Conservation (phyloP, 2,329 filamentous ascomycete species). For the Thermothelomyces thermophilus region DNA sequence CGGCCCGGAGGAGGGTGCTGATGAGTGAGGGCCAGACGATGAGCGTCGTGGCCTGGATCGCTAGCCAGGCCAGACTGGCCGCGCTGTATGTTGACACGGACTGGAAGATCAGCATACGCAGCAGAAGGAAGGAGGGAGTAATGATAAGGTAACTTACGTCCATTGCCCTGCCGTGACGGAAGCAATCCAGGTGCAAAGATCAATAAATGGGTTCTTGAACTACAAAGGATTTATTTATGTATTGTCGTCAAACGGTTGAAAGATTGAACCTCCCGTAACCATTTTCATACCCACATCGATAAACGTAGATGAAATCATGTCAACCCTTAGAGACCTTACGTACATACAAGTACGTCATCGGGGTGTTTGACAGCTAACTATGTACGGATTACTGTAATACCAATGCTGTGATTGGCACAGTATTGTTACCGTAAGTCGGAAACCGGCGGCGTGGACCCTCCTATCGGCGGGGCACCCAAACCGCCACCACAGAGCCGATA, state of each 20-base stretch:
- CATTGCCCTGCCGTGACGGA: background rate
- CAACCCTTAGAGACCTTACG: no score
- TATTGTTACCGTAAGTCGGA: background rate
- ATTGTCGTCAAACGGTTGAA: no score
- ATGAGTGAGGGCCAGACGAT: conserved; percentile 44
- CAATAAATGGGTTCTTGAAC: no score
- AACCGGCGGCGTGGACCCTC: conserved; percentile 9
- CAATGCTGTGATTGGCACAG: conserved; percentile 11
- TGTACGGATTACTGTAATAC: background rate
- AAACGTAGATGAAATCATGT: no score
- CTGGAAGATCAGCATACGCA: conserved; percentile 27
- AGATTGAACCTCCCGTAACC: no score
- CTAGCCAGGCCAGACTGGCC: conserved; percentile 46
- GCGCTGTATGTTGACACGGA: conserved; percentile 45
- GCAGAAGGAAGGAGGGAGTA: background rate
- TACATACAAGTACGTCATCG: conserved; percentile 13
- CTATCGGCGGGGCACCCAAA: conserved; percentile 11
- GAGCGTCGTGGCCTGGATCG: conserved; percentile 41
- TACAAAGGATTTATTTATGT: no score
- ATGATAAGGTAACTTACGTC: background rate
- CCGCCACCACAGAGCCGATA: conserved; percentile 24
- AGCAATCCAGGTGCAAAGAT: no score
- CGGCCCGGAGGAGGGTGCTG: conserved; percentile 34
- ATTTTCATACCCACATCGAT: no score
- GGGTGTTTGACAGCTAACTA: no score